These are phyloP conservation scores for Malania oleifera DNA, from an alignment of 164 flowering plant species.

Conservation along the genomic window DNA sequence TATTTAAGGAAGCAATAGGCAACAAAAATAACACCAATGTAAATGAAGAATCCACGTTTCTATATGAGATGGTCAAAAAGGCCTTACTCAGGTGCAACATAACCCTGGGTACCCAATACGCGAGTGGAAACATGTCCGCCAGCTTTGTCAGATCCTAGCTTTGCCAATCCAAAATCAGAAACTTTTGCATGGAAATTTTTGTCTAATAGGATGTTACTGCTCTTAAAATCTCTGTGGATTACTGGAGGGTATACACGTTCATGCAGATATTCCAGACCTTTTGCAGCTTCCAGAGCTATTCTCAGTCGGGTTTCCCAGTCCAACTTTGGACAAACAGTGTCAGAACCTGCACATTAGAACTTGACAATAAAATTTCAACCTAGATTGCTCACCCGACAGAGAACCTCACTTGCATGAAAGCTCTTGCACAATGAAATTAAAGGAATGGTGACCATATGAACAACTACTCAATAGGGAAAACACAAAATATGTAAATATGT, in stretches of 20 bases:
- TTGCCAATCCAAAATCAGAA: conserved; percentile 97
- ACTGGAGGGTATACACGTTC: conserved; percentile 88
- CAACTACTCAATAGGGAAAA: too few relatives aligned
- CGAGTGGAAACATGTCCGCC: conserved; percentile 97
- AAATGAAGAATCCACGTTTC: too few relatives aligned
- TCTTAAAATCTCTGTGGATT: conserved; percentile 93
- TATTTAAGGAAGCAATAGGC: too few relatives aligned
- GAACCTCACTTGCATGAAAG: too few relatives aligned
- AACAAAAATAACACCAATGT: too few relatives aligned
- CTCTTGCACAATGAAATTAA: too few relatives aligned
- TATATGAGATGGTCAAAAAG: too few relatives aligned
- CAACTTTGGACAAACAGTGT: conserved; percentile 39
- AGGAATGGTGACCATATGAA: too few relatives aligned
- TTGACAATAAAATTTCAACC: background rate
- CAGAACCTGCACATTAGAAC: conserved; percentile 40
- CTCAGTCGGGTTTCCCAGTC: conserved; percentile 88
- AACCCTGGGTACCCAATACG: conserved; percentile 94
- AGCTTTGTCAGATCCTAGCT: conserved; percentile 85
- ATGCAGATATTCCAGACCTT: conserved; percentile 92
- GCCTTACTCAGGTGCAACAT: conserved; percentile 94
- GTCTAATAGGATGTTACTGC: conserved; percentile 91
- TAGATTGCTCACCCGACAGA: background rate
- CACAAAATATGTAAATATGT: background rate
- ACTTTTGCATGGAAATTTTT: conserved; percentile 85
- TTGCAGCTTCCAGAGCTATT: conserved; percentile 93